Evolutionary conservation across 495 filamentous ascomycete species (phyloP).

Genomic region (Penicillium chermesinum): DNA sequence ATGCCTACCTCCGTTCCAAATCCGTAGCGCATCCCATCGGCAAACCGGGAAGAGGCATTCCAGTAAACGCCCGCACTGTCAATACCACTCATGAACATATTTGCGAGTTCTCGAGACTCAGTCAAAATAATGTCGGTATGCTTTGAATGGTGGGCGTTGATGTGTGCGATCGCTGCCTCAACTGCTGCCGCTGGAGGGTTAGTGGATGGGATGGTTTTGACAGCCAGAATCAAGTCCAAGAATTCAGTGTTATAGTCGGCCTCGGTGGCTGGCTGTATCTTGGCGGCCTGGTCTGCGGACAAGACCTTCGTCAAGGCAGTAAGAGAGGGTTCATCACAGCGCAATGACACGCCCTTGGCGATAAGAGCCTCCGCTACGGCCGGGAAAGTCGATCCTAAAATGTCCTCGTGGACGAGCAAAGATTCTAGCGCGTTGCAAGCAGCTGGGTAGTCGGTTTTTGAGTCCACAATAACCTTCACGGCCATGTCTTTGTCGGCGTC

Average conservation of each 20-base stretch:
- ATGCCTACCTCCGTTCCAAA: conserved; percentile 98
- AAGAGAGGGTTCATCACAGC: conserved; percentile 70
- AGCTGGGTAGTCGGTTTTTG: conserved; percentile 92
- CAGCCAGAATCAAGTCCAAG: conserved; percentile 74
- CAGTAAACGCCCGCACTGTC: conserved; percentile 94
- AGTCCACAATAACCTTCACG: conserved; percentile 76
- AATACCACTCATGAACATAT: conserved; percentile 73
- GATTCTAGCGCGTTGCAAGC: conserved; percentile 93
- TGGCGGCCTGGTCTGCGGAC: conserved; percentile 24
- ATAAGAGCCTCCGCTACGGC: conserved; percentile 65
- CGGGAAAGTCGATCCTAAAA: conserved; percentile 65
- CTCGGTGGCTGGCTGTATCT: conserved; percentile 60
- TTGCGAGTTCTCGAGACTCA: conserved; percentile 54
- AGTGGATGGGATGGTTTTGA: conserved; percentile 63
- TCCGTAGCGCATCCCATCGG: conserved; percentile 93
- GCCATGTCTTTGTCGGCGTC: conserved; percentile 71
- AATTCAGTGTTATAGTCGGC: conserved; percentile 86
- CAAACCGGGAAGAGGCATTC: conserved; percentile 92
- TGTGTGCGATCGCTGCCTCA: conserved; percentile 73
- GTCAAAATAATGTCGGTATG: conserved; percentile 94
- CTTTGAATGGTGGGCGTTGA: conserved; percentile 87
- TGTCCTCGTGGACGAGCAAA: conserved; percentile 72
- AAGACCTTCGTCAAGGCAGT: conserved; percentile 47
- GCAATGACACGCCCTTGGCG: conserved; percentile 71
- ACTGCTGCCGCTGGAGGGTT: conserved; percentile 34